Evolutionary conservation across 2,329 filamentous ascomycete genomes (phyloP).

Genomic region (Aspergillus unguis): DNA sequence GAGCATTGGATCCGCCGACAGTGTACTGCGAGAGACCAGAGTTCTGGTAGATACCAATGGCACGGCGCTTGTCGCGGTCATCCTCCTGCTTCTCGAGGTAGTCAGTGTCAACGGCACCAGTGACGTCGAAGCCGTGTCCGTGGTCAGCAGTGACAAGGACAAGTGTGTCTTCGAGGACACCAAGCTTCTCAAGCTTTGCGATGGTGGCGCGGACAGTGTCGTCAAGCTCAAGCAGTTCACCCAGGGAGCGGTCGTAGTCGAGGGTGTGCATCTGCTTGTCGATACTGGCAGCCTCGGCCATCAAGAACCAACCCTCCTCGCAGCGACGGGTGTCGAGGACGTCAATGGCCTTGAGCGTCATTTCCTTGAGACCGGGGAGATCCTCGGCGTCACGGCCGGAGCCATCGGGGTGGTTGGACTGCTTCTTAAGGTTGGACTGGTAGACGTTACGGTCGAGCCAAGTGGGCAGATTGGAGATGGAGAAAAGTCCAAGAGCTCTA

Average conservation of each 20-base stretch:
- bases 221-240: slow-evolving; percentile 80
- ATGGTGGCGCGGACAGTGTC: slow-evolving; percentile 76
- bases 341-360: slow-evolving; percentile 83
- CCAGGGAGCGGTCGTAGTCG: slow-evolving; percentile 81
- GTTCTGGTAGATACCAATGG: slow-evolving; percentile 69
- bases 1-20: slow-evolving; percentile 54
- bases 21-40: slow-evolving; percentile 76
- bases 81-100: slow-evolving; percentile 65
- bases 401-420: slow-evolving; percentile 68
- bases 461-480: slow-evolving; percentile 69
- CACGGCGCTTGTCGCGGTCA: slow-evolving; percentile 70
- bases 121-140: slow-evolving; percentile 86
- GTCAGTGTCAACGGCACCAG: slow-evolving; percentile 74
- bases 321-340: slow-evolving; percentile 65
- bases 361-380: slow-evolving; percentile 80
- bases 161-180: slow-evolving; percentile 70
- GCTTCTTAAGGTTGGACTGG: slow-evolving; percentile 62
- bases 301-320: slow-evolving; percentile 77
- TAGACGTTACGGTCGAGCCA: slow-evolving; percentile 87
- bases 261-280: slow-evolving; percentile 88
- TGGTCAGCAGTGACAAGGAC: slow-evolving; percentile 82
- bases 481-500: slow-evolving; percentile 74
- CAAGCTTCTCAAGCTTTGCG: slow-evolving; percentile 63
- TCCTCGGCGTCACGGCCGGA: slow-evolving; percentile 63
- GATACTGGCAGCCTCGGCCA: slow-evolving; percentile 80